Conservation (phyloP, 2,329 filamentous ascomycete genomes). For the Phaeomoniella chlamydospora region DNA sequence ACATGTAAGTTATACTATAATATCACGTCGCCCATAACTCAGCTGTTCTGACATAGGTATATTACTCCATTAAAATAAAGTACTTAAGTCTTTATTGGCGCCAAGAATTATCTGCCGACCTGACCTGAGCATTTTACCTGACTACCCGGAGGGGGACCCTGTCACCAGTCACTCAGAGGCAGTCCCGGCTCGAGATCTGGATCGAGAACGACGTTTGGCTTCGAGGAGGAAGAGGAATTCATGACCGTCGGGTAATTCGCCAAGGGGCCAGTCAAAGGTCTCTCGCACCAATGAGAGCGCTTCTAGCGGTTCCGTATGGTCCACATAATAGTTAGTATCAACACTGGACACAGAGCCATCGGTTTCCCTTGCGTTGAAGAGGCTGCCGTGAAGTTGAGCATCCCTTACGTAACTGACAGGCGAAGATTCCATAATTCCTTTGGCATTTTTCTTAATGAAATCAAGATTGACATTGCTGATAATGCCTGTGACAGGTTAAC, state of each 20-base stretch:
- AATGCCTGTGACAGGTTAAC: constrained; percentile 2
- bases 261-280: constrained; percentile 7
- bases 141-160: constrained; percentile 1
- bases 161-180: neutral
- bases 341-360: constrained; percentile 6
- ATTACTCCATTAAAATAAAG: too few species aligned
- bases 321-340: constrained; percentile 7
- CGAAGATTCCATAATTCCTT: constrained; percentile 5
- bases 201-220: constrained; percentile 1
- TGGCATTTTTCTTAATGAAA: constrained; percentile 7
- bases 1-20: too few species aligned
- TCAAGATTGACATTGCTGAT: constrained; percentile 3
- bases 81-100: too few species aligned
- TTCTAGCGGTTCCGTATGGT: constrained; percentile 8
- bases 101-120: constrained; percentile 1
- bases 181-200: too few species aligned
- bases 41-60: too few species aligned
- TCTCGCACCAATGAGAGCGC: constrained; percentile 5
- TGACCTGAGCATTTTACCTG: neutral
- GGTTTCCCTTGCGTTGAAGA: constrained; percentile 6
- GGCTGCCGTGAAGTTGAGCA: constrained; percentile 6
- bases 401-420: constrained; percentile 5
- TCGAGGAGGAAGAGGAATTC: constrained; percentile 8
- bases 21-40: too few species aligned
- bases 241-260: constrained; percentile 8